phyloP scores from a whole-genome alignment of 202 grass and related monocot species.

The Schoenoplectus tabernaemontani region DNA sequence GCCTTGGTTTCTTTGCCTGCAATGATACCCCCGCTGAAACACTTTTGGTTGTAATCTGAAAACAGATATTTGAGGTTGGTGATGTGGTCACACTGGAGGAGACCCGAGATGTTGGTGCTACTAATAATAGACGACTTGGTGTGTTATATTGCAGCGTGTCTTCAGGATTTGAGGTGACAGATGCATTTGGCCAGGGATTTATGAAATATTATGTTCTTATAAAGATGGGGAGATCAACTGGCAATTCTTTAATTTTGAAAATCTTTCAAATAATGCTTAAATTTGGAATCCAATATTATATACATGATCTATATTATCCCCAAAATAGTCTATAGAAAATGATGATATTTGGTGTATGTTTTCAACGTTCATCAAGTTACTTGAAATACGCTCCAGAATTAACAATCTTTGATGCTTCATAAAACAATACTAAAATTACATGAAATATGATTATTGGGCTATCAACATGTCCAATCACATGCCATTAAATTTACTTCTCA shows the following conservation, averaged over 20 bases:
- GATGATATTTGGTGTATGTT: not conserved
- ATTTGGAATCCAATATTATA: not conserved
- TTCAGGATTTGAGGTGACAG: conserved; percentile 87
- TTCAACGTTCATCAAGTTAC: not conserved
- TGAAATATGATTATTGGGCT: not conserved
- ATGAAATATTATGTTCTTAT: no score
- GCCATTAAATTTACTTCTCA: not conserved
- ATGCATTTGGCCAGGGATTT: not conserved
- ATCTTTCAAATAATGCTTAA: no score
- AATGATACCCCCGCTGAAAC: not conserved
- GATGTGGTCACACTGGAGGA: conserved; percentile 69
- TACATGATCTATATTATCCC: not conserved
- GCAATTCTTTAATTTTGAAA: no score
- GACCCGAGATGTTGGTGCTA: conserved; percentile 56
- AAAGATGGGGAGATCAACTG: no score
- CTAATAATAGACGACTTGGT: conserved; percentile 82
- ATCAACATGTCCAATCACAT: not conserved
- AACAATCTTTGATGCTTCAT: not conserved
- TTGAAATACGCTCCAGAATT: not conserved
- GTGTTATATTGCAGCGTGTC: conserved; percentile 76
- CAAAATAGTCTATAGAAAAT: not conserved
- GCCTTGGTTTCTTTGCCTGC: not conserved
- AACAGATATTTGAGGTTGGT: conserved; percentile 96
- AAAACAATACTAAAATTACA: not conserved
- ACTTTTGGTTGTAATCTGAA: conserved; percentile 4